A percentile compares a stretch with the other conserved stretches of the same genome.
Evolutionary conservation across 2,329 filamentous ascomycete species (phyloP).

Genomic region (Trichophyton rubrum): DNA sequence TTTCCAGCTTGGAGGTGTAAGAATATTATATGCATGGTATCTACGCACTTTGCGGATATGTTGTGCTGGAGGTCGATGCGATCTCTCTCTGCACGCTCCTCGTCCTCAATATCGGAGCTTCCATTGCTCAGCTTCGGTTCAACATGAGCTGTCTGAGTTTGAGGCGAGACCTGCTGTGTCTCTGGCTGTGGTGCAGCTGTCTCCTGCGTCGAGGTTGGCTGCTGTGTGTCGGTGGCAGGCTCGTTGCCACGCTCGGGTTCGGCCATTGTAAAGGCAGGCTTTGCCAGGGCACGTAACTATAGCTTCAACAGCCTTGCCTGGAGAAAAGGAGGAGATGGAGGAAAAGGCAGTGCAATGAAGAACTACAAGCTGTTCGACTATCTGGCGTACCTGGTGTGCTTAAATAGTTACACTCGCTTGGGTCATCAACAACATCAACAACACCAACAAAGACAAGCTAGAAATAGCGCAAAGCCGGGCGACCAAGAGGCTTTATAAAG

Average conservation of each 20-base stretch:
- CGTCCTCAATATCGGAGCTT: conserved; percentile 4
- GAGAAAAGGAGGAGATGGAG: background rate
- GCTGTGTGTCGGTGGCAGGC: background rate
- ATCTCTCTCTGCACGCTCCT: conserved; percentile 18
- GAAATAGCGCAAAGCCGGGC: too few species aligned
- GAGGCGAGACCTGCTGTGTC: background rate
- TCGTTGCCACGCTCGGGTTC: background rate
- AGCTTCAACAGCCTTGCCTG: background rate
- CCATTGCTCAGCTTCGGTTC: background rate
- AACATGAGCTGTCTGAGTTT: background rate
- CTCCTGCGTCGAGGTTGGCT: background rate
- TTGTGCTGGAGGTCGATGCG: conserved; percentile 21
- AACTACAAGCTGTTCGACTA: background rate
- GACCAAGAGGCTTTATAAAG: too few species aligned
- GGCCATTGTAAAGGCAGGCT: background rate
- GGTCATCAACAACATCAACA: background rate
- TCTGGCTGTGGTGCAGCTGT: background rate
- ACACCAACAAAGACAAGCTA: too few species aligned
- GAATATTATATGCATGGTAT: background rate
- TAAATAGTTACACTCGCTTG: background rate
- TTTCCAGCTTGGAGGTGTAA: background rate
- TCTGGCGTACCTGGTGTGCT: background rate
- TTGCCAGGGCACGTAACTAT: background rate
- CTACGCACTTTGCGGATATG: conserved; percentile 19
- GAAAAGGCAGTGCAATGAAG: background rate